Base-by-base conservation (phyloP, 495 filamentous ascomycete genomes). In the Physcia stellaris region DNA sequence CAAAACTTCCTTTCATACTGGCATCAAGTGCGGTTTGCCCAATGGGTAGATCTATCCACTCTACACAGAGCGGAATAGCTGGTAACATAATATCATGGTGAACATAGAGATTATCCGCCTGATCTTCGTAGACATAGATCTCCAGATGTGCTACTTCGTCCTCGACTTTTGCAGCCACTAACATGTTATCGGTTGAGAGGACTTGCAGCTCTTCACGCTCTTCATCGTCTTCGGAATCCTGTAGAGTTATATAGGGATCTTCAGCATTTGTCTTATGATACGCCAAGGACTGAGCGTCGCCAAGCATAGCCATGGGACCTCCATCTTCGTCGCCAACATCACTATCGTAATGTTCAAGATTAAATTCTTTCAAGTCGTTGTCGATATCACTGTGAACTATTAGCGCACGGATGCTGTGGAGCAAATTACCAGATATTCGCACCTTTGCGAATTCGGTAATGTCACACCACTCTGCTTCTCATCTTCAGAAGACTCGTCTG, bases 41-140 rank as follows among this genome's bases (percentile, higher is more conserved):
- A 23, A 93, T 84, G 29, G 86, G 77, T 23, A 92, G 61, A 56
- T 94, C 80, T 15, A 99, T 62, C 90, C 90, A 99, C 62, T 99
- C 90, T 24, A 94, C 67, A 54, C 83, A 88, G 11, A 99, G 73
- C 2, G 90, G 90, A 58, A 96, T 93, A 22, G 87, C 87, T 13
- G 90, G 90, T 28, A 99, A 75, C 90, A 99, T 95, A 49, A 99
- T 93, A 53, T 99, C 90, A 66, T 99, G 92, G 63, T 99, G 90
- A 7, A 96, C 87, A 57, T 96, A 99, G 26, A 99, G 77, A 58
- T 99, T 96, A 53, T 93, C 90, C 7, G 77, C 86, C 26, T 59
- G 60, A 51, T 96, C 92, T 59, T 98, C 92, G 58, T 98, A 98
- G 21, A 98, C 85, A 56, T 96, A 96, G 31, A 95, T 77, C 55